phyloP scores from a whole-genome alignment of 148 eudicot species.

The Pharnaceum exiguum region DNA sequence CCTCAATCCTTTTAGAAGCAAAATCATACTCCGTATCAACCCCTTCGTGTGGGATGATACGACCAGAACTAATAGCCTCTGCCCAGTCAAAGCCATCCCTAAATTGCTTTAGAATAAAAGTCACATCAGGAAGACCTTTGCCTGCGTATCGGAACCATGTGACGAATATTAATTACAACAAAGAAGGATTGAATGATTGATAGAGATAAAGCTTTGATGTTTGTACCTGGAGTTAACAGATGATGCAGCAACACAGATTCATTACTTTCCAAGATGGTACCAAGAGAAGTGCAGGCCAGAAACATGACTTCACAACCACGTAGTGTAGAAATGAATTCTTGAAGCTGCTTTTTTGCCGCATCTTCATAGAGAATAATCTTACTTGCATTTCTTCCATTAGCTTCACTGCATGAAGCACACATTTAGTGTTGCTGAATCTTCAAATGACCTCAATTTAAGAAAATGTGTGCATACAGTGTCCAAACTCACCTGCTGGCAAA shows the following conservation, averaged over 20 bases:
- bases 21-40: slow-evolving; percentile 75
- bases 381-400: slow-evolving; percentile 83
- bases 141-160: slow-evolving; percentile 48
- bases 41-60: slow-evolving; percentile 82
- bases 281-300: slow-evolving; percentile 69
- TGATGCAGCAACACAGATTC: slow-evolving; percentile 58
- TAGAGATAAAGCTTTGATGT: background rate
- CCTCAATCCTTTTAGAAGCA: slow-evolving; percentile 55
- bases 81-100: slow-evolving; percentile 92
- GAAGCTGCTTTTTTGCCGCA: slow-evolving; percentile 84
- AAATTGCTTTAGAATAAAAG: slow-evolving; percentile 58
- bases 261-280: slow-evolving; percentile 51
- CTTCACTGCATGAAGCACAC: slow-evolving; percentile 57
- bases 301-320: slow-evolving; percentile 84
- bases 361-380: slow-evolving; percentile 92
- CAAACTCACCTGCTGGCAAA: slow-evolving; percentile 71
- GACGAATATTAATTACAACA: slow-evolving; percentile 13
- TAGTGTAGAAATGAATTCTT: slow-evolving; percentile 80
- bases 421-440: background rate
- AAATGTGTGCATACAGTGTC: background rate
- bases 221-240: slow-evolving; percentile 73
- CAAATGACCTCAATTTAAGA: slow-evolving; percentile 1
- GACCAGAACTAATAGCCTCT: slow-evolving; percentile 86
- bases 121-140: slow-evolving; percentile 64
- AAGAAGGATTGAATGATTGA: background rate